Percentiles rank a stretch among this genome's conserved stretches.
Evolutionary conservation across 2,329 filamentous ascomycete species (phyloP).

Genomic region (Harringtonia lauricola): DNA sequence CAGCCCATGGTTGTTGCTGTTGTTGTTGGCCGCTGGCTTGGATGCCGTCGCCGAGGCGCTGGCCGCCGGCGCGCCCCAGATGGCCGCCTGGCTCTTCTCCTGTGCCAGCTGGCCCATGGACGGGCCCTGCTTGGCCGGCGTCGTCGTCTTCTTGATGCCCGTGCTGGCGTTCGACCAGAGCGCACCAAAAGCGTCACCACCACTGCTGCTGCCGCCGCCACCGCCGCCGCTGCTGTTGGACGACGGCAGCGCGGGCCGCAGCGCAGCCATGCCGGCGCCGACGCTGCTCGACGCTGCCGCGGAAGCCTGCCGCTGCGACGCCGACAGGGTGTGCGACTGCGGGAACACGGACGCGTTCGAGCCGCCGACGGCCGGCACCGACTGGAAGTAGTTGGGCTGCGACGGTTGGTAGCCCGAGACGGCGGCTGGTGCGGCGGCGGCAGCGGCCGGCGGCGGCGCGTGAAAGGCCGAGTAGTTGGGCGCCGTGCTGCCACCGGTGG

Average conservation of each 20-base stretch:
- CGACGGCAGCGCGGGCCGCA: slow-evolving; percentile 10
- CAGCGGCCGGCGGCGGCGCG: slow-evolving; percentile 27
- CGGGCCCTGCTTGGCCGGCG: slow-evolving; percentile 53
- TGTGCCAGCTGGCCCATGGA: slow-evolving; percentile 93
- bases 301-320: slow-evolving; percentile 8
- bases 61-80: slow-evolving; percentile 69
- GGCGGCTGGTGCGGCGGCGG: slow-evolving; percentile 30
- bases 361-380: slow-evolving; percentile 38
- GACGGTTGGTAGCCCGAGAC: slow-evolving; percentile 57
- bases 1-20: slow-evolving; percentile 22
- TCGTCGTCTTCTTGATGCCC: slow-evolving; percentile 62
- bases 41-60: slow-evolving; percentile 10
- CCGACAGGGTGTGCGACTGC: slow-evolving; percentile 1
- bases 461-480: slow-evolving; percentile 56
- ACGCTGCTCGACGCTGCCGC: slow-evolving; percentile 17
- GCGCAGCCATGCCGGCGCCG: slow-evolving; percentile 15
- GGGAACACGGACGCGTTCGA: slow-evolving; percentile 15
- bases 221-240: slow-evolving; percentile 15
- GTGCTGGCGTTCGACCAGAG: slow-evolving; percentile 69
- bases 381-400: slow-evolving; percentile 92
- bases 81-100: slow-evolving; percentile 87
- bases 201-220: slow-evolving; percentile 34
- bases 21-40: slow-evolving; percentile 18
- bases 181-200: slow-evolving; percentile 80
- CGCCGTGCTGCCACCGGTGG: slow-evolving; percentile 40